These are phyloP conservation scores for Metschnikowia corniflorae DNA, from an alignment of 805 yeast species.

Conservation along the genomic window DNA sequence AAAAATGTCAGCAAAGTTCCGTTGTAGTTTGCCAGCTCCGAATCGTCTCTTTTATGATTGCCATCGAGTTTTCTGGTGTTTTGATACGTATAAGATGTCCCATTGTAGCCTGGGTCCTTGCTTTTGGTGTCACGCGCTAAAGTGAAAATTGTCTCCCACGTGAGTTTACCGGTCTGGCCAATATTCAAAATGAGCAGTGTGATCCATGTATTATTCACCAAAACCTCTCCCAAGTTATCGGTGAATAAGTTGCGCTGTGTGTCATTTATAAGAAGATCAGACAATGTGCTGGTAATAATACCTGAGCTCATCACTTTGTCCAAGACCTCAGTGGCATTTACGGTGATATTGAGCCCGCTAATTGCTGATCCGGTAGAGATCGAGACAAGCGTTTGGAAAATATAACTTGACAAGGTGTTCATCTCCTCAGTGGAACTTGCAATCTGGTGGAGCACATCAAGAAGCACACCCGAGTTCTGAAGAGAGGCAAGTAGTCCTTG, in stretches of 20 bases:
- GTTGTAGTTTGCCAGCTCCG: constrained; percentile 13
- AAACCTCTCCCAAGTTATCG: constrained; percentile 23
- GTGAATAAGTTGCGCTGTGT: constrained; percentile 26
- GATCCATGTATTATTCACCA: constrained; percentile 29
- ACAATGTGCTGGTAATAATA: constrained; percentile 23
- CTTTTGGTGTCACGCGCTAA: constrained; percentile 26
- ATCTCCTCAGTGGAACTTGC: constrained; percentile 30
- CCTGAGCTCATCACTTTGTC: constrained; percentile 25
- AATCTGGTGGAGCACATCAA: constrained; percentile 25
- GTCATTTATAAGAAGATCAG: constrained; percentile 28
- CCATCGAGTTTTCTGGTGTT: neutral
- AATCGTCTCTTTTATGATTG: constrained; percentile 4
- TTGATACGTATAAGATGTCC: constrained; percentile 11
- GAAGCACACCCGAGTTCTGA: constrained; percentile 25
- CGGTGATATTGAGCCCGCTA: constrained; percentile 18
- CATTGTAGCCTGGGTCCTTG: constrained; percentile 24
- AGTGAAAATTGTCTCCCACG: constrained; percentile 30
- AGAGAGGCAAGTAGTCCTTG: constrained; percentile 18
- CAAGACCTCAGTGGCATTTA: constrained; percentile 25
- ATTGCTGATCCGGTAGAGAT: constrained; percentile 12
- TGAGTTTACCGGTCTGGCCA: constrained; percentile 31
- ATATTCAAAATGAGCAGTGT: constrained; percentile 27
- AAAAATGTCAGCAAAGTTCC: constrained; percentile 34
- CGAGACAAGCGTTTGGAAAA: constrained; percentile 15
- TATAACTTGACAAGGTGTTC: constrained; percentile 25